These are phyloP conservation scores for Sungouiozyma ichnusensis DNA, from an alignment of 805 yeast species.

Conservation along the genomic window DNA sequence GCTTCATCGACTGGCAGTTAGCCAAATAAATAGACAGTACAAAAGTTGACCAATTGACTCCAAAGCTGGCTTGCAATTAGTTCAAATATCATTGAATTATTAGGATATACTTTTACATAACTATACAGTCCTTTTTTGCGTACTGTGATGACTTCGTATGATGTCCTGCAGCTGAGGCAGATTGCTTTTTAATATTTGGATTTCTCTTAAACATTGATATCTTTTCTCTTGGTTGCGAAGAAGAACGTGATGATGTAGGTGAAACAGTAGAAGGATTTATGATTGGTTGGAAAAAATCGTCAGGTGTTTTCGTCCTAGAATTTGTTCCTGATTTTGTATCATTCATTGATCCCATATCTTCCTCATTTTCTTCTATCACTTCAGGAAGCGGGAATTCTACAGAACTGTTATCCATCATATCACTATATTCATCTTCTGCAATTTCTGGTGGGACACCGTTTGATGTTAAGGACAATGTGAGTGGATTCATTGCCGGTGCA, in stretches of 20 bases:
- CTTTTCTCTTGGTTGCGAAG: background rate
- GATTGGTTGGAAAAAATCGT: background rate
- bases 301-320: background rate
- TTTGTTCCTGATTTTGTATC: background rate
- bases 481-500: background rate
- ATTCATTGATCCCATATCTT: background rate
- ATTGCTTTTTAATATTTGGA: background rate
- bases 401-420: constrained; percentile 3
- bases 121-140: background rate
- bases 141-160: background rate
- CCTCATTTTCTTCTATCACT: constrained; percentile 2
- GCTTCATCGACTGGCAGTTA: no score
- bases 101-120: background rate
- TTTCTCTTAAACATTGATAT: background rate
- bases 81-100: no score
- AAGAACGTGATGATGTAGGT: background rate
- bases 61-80: no score
- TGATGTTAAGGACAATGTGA: background rate
- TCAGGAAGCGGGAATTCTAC: constrained; percentile 18
- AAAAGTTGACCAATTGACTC: no score
- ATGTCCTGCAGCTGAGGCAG: background rate
- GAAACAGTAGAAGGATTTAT: background rate
- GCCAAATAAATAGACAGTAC: no score
- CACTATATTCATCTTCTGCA: background rate
- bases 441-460: background rate